A percentile compares a stretch with the other conserved stretches of the same genome.
Conservation (phyloP, 2,329 filamentous ascomycete species). For the Lachnellula suecica region DNA sequence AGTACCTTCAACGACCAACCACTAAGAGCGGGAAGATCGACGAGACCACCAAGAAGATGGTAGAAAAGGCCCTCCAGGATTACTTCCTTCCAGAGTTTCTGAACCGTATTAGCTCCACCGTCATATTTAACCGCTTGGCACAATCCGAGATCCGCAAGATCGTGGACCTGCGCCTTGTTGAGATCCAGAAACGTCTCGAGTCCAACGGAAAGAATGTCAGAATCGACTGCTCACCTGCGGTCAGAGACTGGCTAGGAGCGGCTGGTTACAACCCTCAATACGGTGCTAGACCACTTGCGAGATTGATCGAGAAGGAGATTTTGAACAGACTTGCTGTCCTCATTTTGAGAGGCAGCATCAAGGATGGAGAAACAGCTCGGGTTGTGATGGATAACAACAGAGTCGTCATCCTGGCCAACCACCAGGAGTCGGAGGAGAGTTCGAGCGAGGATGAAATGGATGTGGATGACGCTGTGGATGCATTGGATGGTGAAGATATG, state of each 20-base stretch:
- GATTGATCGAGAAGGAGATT: slow-evolving; percentile 96
- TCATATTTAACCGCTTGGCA: slow-evolving; percentile 98
- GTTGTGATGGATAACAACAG: slow-evolving; percentile 79
- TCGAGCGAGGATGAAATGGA: slow-evolving; percentile 71
- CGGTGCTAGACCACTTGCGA: slow-evolving; percentile 81
- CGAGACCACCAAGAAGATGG: slow-evolving; percentile 78
- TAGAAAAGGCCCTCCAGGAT: slow-evolving; percentile 86
- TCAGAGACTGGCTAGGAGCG: slow-evolving; percentile 88
- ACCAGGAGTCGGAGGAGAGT: slow-evolving; percentile 70
- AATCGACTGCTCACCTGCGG: slow-evolving; percentile 81
- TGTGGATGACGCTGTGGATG: slow-evolving; percentile 54
- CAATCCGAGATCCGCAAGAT: slow-evolving; percentile 90
- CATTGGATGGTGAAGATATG: slow-evolving; percentile 59
- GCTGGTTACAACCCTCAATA: slow-evolving; percentile 95
- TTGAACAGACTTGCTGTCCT: slow-evolving; percentile 90
- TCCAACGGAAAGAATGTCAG: slow-evolving; percentile 80
- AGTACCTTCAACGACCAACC: slow-evolving; percentile 81
- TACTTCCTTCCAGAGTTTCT: slow-evolving; percentile 99
- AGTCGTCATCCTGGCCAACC: slow-evolving; percentile 81
- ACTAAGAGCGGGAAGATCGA: slow-evolving; percentile 84
- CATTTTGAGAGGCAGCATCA: slow-evolving; percentile 80
- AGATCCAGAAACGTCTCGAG: slow-evolving; percentile 89
- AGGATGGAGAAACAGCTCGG: slow-evolving; percentile 79
- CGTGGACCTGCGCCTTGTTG: slow-evolving; percentile 81
- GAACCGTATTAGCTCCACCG: slow-evolving; percentile 92